phyloP scores from a whole-genome alignment of 2,329 filamentous ascomycete genomes.

The Blastomyces emzantsi region DNA sequence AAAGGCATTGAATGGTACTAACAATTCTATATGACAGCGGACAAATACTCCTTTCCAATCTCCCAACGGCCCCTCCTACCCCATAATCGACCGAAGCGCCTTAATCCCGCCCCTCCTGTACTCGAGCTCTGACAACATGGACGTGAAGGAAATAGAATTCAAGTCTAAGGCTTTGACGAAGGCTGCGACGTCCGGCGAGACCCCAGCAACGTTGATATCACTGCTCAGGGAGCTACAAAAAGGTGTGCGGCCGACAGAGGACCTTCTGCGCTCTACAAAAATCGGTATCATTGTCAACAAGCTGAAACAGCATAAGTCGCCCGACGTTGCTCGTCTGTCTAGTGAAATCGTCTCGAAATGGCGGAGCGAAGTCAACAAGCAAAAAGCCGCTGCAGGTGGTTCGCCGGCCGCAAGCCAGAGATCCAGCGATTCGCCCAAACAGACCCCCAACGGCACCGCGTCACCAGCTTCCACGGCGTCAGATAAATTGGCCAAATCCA shows the following conservation, averaged over 20 bases:
- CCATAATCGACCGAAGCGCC: neutral
- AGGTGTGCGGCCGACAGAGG: slow-evolving; percentile 75
- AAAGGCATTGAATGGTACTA: neutral
- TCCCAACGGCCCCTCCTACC: no score
- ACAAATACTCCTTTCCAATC: neutral
- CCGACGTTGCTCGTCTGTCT: slow-evolving; percentile 62
- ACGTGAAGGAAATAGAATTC: slow-evolving; percentile 69
- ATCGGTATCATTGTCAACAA: slow-evolving; percentile 87
- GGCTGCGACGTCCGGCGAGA: slow-evolving; percentile 65
- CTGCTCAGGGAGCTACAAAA: slow-evolving; percentile 72
- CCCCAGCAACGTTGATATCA: slow-evolving; percentile 59
- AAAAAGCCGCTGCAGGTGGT: slow-evolving; percentile 32
- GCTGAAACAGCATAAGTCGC: slow-evolving; percentile 68
- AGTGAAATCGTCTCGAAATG: slow-evolving; percentile 71
- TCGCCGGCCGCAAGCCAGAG: slow-evolving; percentile 32
- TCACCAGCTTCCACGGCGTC: slow-evolving; percentile 43
- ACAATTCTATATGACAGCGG: neutral
- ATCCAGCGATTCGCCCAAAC: slow-evolving; percentile 35
- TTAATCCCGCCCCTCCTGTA: neutral
- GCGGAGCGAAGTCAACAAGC: slow-evolving; percentile 41
- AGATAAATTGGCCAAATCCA: slow-evolving; percentile 45
- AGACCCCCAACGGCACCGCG: slow-evolving; percentile 43
- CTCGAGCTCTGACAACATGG: slow-evolving; percentile 49
- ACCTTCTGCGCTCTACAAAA: slow-evolving; percentile 80
- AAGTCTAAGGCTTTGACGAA: slow-evolving; percentile 73